Evolutionary conservation across 768 basidiomycete species (phyloP).

Genomic region (Suillus fuscotomentosus): DNA sequence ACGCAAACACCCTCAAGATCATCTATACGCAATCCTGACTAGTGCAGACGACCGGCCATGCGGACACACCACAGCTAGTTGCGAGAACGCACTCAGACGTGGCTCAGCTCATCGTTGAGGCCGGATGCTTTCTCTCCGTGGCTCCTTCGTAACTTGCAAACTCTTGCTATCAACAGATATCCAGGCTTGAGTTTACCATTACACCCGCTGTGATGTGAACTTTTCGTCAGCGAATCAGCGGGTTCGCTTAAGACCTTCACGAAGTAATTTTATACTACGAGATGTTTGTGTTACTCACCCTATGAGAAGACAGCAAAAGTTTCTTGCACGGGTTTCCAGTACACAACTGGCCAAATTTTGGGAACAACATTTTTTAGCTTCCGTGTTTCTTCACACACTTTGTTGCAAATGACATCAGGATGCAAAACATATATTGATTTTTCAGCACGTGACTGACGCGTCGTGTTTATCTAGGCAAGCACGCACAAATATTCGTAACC

Average conservation of each 20-base stretch:
- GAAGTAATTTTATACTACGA: slow-evolving; percentile 16
- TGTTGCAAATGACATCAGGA: too few relatives aligned
- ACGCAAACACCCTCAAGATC: slow-evolving; percentile 28
- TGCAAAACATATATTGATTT: background rate
- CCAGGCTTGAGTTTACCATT: background rate
- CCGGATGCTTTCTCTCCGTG: slow-evolving; percentile 13
- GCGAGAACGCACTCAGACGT: slow-evolving; percentile 5
- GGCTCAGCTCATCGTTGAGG: slow-evolving; percentile 11
- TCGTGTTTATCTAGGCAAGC: background rate
- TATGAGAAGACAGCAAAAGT: background rate
- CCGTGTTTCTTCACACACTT: background rate
- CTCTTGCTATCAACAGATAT: slow-evolving; percentile 4
- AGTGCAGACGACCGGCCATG: slow-evolving; percentile 8
- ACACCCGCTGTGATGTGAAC: background rate
- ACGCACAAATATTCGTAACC: background rate
- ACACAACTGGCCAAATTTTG: background rate
- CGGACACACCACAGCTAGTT: background rate
- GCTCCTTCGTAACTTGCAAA: slow-evolving; percentile 23
- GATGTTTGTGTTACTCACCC: background rate
- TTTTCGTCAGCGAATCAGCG: background rate
- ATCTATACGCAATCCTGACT: slow-evolving; percentile 16
- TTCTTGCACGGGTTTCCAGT: background rate
- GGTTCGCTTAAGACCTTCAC: slow-evolving; percentile 7
- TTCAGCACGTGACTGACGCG: background rate
- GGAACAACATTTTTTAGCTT: background rate